phyloP scores from a whole-genome alignment of 108 stramenopile species.

The Skeletonema grethae region DNA sequence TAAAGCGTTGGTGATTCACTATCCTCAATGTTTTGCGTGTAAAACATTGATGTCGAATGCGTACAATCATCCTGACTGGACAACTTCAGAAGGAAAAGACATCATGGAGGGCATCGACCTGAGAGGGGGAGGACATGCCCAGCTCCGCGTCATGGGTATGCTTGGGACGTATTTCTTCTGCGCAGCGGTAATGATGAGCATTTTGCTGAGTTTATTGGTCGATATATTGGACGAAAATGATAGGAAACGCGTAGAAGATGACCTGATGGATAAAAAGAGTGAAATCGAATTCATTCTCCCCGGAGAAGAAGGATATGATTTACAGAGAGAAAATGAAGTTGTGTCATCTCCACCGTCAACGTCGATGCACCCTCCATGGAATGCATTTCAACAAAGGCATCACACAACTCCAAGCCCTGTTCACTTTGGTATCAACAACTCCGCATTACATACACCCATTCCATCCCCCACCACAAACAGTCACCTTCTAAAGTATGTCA shows the following conservation, averaged over 20 bases:
- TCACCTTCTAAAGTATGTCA: conserved; percentile 28
- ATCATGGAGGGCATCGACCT: conserved; percentile 63
- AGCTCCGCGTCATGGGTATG: conserved; percentile 73
- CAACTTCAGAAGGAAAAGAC: conserved; percentile 46
- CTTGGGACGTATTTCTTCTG: conserved; percentile 83
- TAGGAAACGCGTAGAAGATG: conserved; percentile 20
- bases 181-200: conserved; percentile 77
- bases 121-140: conserved; percentile 67
- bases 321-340: conserved; percentile 10
- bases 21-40: conserved; percentile 59
- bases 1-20: conserved; percentile 52
- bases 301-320: not conserved
- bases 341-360: not conserved
- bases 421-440: not conserved
- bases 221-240: conserved; percentile 59
- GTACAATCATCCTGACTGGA: conserved; percentile 64
- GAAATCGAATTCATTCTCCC: conserved; percentile 1
- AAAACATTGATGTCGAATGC: conserved; percentile 50
- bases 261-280: conserved; percentile 21
- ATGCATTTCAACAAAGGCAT: not conserved
- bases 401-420: conserved; percentile 1
- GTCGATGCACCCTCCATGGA: not conserved
- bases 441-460: conserved; percentile 4
- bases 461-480: conserved; percentile 47
- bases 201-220: conserved; percentile 71